Base-by-base conservation (phyloP, 2,329 filamentous ascomycete species). In the Canariomyces notabilis region DNA sequence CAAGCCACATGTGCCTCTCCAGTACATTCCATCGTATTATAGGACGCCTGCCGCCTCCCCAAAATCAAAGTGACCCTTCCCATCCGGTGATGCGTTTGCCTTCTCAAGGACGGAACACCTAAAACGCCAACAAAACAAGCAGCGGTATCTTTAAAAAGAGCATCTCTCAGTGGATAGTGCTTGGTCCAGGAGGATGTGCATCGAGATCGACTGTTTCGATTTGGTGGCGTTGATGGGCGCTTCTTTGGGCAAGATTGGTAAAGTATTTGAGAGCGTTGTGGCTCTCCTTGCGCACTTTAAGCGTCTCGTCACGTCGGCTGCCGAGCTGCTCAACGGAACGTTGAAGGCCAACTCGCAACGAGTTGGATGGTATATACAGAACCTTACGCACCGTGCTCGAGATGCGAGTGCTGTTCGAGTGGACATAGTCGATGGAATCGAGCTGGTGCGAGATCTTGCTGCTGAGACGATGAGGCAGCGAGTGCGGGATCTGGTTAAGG, bases 241-340 rank as follows among this genome's bases (percentile, higher is more conserved):
- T 81, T 56, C 82, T 76, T 50, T 85, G 77, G 42, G 93, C 82
- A 15, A 98, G 76, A 60, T 94, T 93, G 42, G 80, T 73, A 65
- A 98, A 98, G 70, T 95, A 97, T 67, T 91, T 94, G 55, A 80
- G 74, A 6, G 93, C 93, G 23, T 88, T 82, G 62, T 94, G 85
- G 61, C 88, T 93, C 68, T 97, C 91, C 26, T 73, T 74, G 65
- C 83, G 83, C 50, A 88, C 77, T 70, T 93, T 94, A 61, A 79
- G 75, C 7, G 89, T 93, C 62, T 95, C 87, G 56, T 93, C 86
- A 57, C 86, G 84, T 63, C 87, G 85, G 46, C 74, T 70, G 50
- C 80, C 83, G 9, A 97, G 79, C 58, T 93, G 83, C 68, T 97
- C 89, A 38, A 96, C 84, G 21, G 83, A 89, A 44, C 86, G 83